These are phyloP conservation scores for Hemileia vastatrix DNA, from an alignment of 1,284 basidiomycete genomes.

Conservation along the genomic window DNA sequence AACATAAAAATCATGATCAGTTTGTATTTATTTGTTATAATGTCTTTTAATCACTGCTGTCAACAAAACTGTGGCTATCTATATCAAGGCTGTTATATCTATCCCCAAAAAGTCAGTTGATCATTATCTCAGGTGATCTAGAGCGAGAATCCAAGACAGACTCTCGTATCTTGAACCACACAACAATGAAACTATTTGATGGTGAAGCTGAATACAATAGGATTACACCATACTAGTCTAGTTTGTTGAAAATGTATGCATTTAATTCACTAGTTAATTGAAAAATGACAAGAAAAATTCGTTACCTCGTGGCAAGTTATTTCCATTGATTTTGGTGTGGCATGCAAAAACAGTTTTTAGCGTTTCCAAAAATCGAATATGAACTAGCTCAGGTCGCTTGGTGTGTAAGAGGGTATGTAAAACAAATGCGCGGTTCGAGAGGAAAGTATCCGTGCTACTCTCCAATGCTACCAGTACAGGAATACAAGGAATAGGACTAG, in stretches of 20 bases:
- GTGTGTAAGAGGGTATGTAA: conserved; percentile 72
- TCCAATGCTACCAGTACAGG: conserved; percentile 88
- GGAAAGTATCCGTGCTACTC: conserved; percentile 57
- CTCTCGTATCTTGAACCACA: too few relatives aligned
- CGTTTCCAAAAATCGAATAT: conserved; percentile 69
- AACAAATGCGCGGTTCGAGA: conserved; percentile 66
- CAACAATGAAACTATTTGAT: too few relatives aligned
- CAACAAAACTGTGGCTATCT: too few relatives aligned
- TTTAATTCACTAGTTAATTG: too few relatives aligned
- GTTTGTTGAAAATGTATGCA: too few relatives aligned
- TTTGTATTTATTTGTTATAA: background rate
- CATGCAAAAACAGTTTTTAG: conserved; percentile 72
- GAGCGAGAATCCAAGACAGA: too few relatives aligned
- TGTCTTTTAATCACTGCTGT: too few relatives aligned
- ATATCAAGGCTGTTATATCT: too few relatives aligned
- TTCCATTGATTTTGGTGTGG: conserved; percentile 54
- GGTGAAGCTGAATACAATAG: too few relatives aligned
- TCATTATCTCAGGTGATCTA: too few relatives aligned
- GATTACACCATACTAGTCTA: too few relatives aligned
- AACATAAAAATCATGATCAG: background rate
- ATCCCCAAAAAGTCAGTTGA: too few relatives aligned
- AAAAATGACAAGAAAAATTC: conserved; percentile 2
- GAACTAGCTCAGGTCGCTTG: conserved; percentile 82
- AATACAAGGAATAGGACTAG: conserved; percentile 87
- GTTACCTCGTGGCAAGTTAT: conserved; percentile 49